Base-by-base conservation (phyloP, 2,329 filamentous ascomycete species). In the Colletotrichum sp. region DNA sequence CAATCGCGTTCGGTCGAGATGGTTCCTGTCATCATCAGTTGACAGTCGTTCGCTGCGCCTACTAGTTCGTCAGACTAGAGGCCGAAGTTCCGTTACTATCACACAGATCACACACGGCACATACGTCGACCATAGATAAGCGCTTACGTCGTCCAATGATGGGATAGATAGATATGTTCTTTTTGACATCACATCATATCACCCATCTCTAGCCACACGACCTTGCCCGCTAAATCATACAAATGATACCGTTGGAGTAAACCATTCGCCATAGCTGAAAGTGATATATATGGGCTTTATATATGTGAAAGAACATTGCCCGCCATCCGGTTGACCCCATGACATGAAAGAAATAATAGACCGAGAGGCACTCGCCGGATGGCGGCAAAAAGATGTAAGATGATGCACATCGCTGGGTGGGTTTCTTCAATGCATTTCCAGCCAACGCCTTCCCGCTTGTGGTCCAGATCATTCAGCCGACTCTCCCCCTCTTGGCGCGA, bases 241-340 rank as follows among this genome's bases (percentile, higher is more conserved):
- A 36, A 15, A 15, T 18, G 15, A 26, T 21, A 32, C 28, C 6
- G 9, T 24, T 55, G 26, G 15, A 64, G 36, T 34, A 18, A 75
- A 72, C 55, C 30, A 65, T 36, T 59, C 64, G 64, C 28, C 64
- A 59, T 62, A 65, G 28, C 44, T 76, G 59, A 65, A 76, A 72
- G 64, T 26, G 64, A 32, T 73, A 69, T 69, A 69, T 76, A 73
- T 73, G 59, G 73, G 44, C 59, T 64, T 75, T 60, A 65, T 65
- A 73, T 73, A 69, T 69, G 59, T 69, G 39, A 74, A 62, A 76
- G 70, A 76, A 73, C 70, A 64, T 65, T 76, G 70, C 64, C 64
- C 36, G 24, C 44, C 57, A 69, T 34, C 64, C 70, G 16, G 26
- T 21, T 28, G 36, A 26, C 36, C 69, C 60, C 15, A 24, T 63